Percentiles rank a stretch among this genome's conserved stretches.
These are phyloP conservation scores for Kwoniella dejecticola DNA, from an alignment of 768 basidiomycete genomes.

Conservation along the genomic window DNA sequence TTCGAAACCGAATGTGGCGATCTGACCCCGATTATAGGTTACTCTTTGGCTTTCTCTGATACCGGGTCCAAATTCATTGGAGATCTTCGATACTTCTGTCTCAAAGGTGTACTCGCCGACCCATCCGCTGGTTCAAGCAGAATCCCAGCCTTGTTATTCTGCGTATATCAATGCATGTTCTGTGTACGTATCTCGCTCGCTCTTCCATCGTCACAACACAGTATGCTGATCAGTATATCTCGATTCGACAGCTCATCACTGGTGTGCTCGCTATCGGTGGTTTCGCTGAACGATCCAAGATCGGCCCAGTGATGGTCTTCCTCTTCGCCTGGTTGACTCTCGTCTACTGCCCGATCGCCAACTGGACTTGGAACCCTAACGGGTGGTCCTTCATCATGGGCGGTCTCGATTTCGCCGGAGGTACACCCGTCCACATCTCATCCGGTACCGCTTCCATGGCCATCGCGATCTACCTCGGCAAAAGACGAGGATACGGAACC, in stretches of 20 bases:
- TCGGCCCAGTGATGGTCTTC: constrained; percentile 74
- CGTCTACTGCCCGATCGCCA: constrained; percentile 84
- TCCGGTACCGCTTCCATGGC: constrained; percentile 78
- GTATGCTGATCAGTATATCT: not conserved
- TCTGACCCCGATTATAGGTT: constrained; percentile 63
- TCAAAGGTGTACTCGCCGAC: constrained; percentile 68
- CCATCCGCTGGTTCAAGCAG: constrained; percentile 78
- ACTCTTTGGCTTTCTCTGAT: constrained; percentile 81
- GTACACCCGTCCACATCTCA: constrained; percentile 50
- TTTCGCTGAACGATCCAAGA: constrained; percentile 80
- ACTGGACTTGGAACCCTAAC: constrained; percentile 70
- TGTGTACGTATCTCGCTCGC: constrained; percentile 30
- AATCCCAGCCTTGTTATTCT: constrained; percentile 79
- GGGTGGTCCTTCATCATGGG: constrained; percentile 80
- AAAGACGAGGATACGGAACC: constrained; percentile 64
- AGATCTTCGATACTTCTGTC: constrained; percentile 75
- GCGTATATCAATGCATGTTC: constrained; percentile 64
- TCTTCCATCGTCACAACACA: not conserved
- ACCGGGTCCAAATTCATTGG: constrained; percentile 71
- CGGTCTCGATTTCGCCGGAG: constrained; percentile 83
- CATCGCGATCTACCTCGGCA: constrained; percentile 82
- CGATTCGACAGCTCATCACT: constrained; percentile 42
- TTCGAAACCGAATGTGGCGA: too few relatives aligned
- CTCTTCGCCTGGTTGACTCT: constrained; percentile 82
- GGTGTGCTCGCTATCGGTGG: constrained; percentile 58